Conservation (phyloP, 345 rosid species). For the Salix udensis region DNA sequence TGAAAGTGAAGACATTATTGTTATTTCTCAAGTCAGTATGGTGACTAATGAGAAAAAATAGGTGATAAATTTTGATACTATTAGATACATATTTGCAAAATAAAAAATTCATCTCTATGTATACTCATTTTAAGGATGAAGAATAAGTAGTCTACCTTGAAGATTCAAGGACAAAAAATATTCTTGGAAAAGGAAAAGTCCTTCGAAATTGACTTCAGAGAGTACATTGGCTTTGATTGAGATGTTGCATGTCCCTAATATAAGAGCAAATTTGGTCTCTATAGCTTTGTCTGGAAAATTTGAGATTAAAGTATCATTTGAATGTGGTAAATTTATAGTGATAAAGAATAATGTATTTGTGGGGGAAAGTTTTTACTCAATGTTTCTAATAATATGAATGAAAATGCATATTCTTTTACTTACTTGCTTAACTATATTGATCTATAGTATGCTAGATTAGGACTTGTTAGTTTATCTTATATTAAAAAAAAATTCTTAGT, state of each 20-base stretch:
- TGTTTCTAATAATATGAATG: too few relatives aligned
- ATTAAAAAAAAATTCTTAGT: too few relatives aligned
- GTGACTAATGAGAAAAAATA: not conserved
- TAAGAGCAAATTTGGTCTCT: too few relatives aligned
- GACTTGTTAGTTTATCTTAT: too few relatives aligned
- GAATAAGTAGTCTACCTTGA: not conserved
- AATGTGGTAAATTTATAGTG: not conserved
- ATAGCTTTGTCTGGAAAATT: too few relatives aligned
- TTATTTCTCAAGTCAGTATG: too few relatives aligned
- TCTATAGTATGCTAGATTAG: too few relatives aligned
- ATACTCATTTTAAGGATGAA: not conserved
- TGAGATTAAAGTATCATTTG: not conserved
- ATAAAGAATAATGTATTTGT: not conserved
- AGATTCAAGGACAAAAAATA: not conserved
- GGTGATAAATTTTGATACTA: fast-evolving
- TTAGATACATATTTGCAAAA: not conserved
- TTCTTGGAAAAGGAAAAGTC: not conserved
- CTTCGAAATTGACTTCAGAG: not conserved
- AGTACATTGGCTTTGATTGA: too few relatives aligned
- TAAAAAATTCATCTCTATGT: not conserved
- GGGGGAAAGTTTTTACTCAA: not conserved
- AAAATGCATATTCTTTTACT: too few relatives aligned
- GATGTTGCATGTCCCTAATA: too few relatives aligned
- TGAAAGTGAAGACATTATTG: fast-evolving
- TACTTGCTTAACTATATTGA: too few relatives aligned